phyloP scores from a whole-genome alignment of 805 yeast genomes.

The Kuraishia floccosa region DNA sequence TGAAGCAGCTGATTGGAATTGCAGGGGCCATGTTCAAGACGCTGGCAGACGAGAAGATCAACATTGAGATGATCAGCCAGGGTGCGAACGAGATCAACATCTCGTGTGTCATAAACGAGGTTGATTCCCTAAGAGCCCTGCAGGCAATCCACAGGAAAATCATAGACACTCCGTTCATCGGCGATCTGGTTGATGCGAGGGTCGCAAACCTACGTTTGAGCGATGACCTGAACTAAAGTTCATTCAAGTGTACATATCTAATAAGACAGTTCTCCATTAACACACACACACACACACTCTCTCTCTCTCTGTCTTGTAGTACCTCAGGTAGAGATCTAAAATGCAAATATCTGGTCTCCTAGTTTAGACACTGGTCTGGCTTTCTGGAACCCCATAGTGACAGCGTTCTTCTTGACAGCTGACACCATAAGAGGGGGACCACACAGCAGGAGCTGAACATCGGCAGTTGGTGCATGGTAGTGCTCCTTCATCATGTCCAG shows the following conservation, averaged over 20 bases:
- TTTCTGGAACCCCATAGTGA: slow-evolving; percentile 64
- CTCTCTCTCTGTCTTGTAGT: neutral
- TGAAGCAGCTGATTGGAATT: slow-evolving; percentile 93
- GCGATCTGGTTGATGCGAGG: slow-evolving; percentile 13
- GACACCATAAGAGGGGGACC: slow-evolving; percentile 93
- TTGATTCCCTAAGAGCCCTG: slow-evolving; percentile 76
- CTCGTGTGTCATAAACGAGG: slow-evolving; percentile 83
- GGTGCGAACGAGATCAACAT: slow-evolving; percentile 98
- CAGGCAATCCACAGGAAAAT: slow-evolving; percentile 74
- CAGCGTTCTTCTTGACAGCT: slow-evolving; percentile 72
- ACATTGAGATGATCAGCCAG: slow-evolving; percentile 96
- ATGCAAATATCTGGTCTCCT: slow-evolving; percentile 85
- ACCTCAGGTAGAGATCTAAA: slow-evolving; percentile 24
- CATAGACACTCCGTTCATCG: slow-evolving; percentile 30
- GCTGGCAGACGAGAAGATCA: slow-evolving; percentile 81
- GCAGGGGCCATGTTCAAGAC: slow-evolving; percentile 97
- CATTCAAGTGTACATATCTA: neutral
- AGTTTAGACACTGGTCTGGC: slow-evolving; percentile 83
- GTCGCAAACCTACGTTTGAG: slow-evolving; percentile 32
- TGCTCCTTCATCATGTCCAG: slow-evolving; percentile 54
- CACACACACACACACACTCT: neutral
- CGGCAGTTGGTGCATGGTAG: slow-evolving; percentile 50
- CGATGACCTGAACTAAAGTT: too few species aligned
- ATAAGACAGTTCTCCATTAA: slow-evolving; percentile 2
- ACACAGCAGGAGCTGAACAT: slow-evolving; percentile 68